Evolutionary conservation across 2,329 filamentous ascomycete genomes (phyloP).

Genomic region (Botrytis pseudocinerea): DNA sequence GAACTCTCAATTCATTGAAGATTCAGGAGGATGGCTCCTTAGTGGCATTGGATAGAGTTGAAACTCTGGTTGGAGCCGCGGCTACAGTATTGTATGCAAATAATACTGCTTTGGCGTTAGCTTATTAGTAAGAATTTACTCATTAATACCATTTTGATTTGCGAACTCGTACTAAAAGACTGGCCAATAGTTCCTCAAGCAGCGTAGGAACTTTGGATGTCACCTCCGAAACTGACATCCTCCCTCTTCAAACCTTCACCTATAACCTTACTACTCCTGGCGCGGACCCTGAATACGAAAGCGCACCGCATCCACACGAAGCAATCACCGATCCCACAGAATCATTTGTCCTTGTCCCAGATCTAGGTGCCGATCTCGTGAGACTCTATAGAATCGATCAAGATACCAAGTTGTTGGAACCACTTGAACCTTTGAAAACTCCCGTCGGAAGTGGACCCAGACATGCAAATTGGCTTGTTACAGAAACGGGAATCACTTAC

Average conservation of each 20-base stretch:
- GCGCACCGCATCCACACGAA: slow-evolving; percentile 49
- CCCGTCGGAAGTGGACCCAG: slow-evolving; percentile 49
- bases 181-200: not conserved
- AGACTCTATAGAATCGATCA: slow-evolving; percentile 49
- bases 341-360: slow-evolving; percentile 50
- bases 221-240: not conserved
- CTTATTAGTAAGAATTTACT: not conserved
- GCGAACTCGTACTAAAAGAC: not conserved
- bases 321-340: slow-evolving; percentile 53
- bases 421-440: slow-evolving; percentile 30
- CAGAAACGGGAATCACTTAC: slow-evolving; percentile 44
- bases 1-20: slow-evolving; percentile 12
- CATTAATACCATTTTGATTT: not conserved
- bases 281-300: not conserved
- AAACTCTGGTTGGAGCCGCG: not conserved
- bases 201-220: not conserved
- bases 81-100: slow-evolving; percentile 7
- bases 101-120: slow-evolving; percentile 3
- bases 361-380: slow-evolving; percentile 52
- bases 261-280: not conserved
- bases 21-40: slow-evolving; percentile 4
- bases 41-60: slow-evolving; percentile 4
- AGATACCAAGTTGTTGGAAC: slow-evolving; percentile 42
- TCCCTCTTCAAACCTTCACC: slow-evolving; percentile 9
- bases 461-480: slow-evolving; percentile 48